phyloP scores from a whole-genome alignment of 225 moss, liverwort and hornwort species.

The Polytrichum commune region DNA sequence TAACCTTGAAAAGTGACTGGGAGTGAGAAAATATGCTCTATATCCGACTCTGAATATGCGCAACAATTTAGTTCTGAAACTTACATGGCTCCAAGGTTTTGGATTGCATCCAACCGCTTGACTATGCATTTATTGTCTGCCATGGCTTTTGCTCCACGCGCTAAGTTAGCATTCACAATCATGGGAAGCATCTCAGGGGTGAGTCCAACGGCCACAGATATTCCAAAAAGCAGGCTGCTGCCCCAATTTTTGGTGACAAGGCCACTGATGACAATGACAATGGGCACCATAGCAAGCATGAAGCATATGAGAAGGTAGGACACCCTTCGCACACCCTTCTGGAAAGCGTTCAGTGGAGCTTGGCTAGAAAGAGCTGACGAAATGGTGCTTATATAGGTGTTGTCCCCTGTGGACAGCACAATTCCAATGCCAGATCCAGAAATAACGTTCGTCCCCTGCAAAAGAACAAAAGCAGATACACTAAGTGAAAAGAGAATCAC shows the following conservation, averaged over 20 bases:
- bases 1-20: no score
- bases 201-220: slow-evolving; percentile 35
- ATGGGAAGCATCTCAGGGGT: slow-evolving; percentile 35
- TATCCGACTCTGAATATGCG: no score
- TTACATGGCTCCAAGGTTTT: slow-evolving; percentile 32
- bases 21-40: no score
- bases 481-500: no score
- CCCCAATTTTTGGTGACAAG: slow-evolving; percentile 24
- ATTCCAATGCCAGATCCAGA: slow-evolving; percentile 30
- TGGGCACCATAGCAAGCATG: slow-evolving; percentile 34
- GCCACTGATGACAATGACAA: slow-evolving; percentile 30
- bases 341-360: slow-evolving; percentile 30
- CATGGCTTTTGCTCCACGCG: slow-evolving; percentile 30
- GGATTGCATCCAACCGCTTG: slow-evolving; percentile 30
- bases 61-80: background rate
- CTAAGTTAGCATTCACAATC: slow-evolving; percentile 32
- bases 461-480: background rate
- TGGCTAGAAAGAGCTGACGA: slow-evolving; percentile 14
- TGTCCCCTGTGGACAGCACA: slow-evolving; percentile 25
- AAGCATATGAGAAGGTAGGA: slow-evolving; percentile 31
- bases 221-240: slow-evolving; percentile 24
- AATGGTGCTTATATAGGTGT: slow-evolving; percentile 27
- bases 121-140: slow-evolving; percentile 29
- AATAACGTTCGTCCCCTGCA: slow-evolving; percentile 26
- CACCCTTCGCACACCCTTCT: slow-evolving; percentile 31